A percentile compares a stretch with the other conserved stretches of the same genome.
Conservation (phyloP, 2,329 filamentous ascomycete genomes). For the Verticillium albo-atrum region DNA sequence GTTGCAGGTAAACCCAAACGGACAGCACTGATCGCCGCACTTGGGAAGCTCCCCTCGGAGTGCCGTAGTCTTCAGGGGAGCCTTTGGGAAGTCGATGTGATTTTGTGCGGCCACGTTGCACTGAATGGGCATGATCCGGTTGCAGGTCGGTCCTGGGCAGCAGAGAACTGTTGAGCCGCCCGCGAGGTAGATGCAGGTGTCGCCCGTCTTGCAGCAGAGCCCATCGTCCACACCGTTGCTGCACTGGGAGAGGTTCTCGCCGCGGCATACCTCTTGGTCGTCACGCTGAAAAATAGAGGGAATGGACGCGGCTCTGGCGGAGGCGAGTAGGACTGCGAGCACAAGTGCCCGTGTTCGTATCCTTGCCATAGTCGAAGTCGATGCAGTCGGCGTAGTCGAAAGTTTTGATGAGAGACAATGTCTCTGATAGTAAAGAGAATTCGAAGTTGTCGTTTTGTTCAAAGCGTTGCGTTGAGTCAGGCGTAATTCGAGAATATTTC, state of each 20-base stretch:
- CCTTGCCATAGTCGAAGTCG: constrained; percentile 19
- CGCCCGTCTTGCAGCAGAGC: constrained; percentile 60
- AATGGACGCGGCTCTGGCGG: constrained; percentile 32
- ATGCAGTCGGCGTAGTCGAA: background rate
- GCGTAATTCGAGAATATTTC: background rate
- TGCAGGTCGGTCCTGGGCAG: constrained; percentile 61
- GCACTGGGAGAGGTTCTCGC: constrained; percentile 47
- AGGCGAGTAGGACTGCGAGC: constrained; percentile 33
- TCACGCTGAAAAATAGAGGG: constrained; percentile 36
- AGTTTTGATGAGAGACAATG: background rate
- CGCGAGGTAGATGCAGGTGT: constrained; percentile 57
- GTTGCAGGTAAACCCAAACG: constrained; percentile 65
- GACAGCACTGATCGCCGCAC: constrained; percentile 63
- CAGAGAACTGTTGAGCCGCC: constrained; percentile 65
- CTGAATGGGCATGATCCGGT: constrained; percentile 56
- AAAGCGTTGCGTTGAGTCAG: background rate
- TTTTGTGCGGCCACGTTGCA: constrained; percentile 63
- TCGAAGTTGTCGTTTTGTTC: background rate
- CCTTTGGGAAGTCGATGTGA: constrained; percentile 47
- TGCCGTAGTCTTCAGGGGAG: constrained; percentile 62
- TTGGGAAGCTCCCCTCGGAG: constrained; percentile 49
- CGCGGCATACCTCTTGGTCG: constrained; percentile 41
- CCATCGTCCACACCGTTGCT: constrained; percentile 49
- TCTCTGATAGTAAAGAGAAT: background rate
- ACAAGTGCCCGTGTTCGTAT: constrained; percentile 27